Conservation (phyloP, 306 rosid species). For the Quercus wislizeni region DNA sequence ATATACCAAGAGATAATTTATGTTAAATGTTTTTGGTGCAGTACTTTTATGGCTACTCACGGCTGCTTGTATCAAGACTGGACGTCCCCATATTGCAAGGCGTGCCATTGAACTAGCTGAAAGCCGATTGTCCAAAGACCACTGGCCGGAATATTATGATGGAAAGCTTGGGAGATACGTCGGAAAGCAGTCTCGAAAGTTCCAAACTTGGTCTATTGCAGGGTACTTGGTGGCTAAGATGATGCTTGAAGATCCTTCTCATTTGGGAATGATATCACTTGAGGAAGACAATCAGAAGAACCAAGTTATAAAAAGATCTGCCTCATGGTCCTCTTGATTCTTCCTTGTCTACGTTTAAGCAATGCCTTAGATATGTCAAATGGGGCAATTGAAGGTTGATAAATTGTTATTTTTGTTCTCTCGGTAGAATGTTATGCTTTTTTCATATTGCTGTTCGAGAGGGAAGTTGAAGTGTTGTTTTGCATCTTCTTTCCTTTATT, state of each 20-base stretch:
- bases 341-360: not conserved
- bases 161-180: constrained; percentile 32
- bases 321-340: constrained; percentile 31
- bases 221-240: constrained; percentile 44
- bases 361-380: not conserved
- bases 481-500: too few relatives aligned
- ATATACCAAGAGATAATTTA: not conserved
- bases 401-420: not conserved
- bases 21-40: not conserved
- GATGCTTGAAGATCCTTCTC: constrained; percentile 43
- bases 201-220: constrained; percentile 36
- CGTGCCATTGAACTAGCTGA: constrained; percentile 35
- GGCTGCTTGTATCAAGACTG: constrained; percentile 31
- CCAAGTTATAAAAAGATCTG: constrained; percentile 25
- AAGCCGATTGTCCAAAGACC: constrained; percentile 31
- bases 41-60: constrained; percentile 40
- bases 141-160: constrained; percentile 42
- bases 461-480: too few relatives aligned
- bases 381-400: not conserved
- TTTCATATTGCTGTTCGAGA: not conserved
- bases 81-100: constrained; percentile 34
- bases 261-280: constrained; percentile 35
- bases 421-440: not conserved
- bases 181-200: constrained; percentile 34
- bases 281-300: constrained; percentile 32